Percentiles rank a stretch among this genome's conserved stretches.
These are phyloP conservation scores for Clitoria ternatea DNA, from an alignment of 306 rosid species.

Conservation along the genomic window DNA sequence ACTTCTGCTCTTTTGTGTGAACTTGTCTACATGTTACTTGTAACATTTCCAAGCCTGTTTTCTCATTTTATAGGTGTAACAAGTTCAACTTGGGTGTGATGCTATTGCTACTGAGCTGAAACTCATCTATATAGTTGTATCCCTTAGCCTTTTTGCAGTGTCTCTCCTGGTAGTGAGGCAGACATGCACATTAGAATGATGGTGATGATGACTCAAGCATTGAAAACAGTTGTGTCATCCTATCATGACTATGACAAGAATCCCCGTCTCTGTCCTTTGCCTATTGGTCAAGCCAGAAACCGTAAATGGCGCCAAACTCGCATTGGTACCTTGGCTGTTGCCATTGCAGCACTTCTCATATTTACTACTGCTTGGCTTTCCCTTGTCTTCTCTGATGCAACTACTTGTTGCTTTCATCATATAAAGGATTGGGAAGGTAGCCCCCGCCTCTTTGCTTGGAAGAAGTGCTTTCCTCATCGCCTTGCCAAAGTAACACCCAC, in stretches of 20 bases:
- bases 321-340: slow-evolving; percentile 40
- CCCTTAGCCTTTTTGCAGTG: neutral
- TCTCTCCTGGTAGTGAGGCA: slow-evolving; percentile 27
- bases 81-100: slow-evolving; percentile 12
- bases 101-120: slow-evolving; percentile 12
- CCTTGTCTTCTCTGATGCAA: slow-evolving; percentile 54
- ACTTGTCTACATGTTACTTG: slow-evolving; percentile 1
- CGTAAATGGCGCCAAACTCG: slow-evolving; percentile 47
- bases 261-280: slow-evolving; percentile 28
- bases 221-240: slow-evolving; percentile 34
- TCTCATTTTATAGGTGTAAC: slow-evolving; percentile 19
- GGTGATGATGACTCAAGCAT: slow-evolving; percentile 43
- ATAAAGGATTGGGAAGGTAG: slow-evolving; percentile 47
- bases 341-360: slow-evolving; percentile 55
- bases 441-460: slow-evolving; percentile 32
- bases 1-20: neutral
- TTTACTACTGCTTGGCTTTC: slow-evolving; percentile 63
- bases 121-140: slow-evolving; percentile 1
- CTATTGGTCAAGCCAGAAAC: slow-evolving; percentile 25
- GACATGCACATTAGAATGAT: slow-evolving; percentile 34
- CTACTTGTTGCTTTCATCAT: slow-evolving; percentile 42
- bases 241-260: slow-evolving; percentile 34
- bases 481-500: slow-evolving; percentile 13
- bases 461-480: slow-evolving; percentile 27
- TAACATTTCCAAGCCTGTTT: slow-evolving; percentile 20